Percentiles rank a stretch among this genome's conserved stretches.
Conservation (phyloP, 495 filamentous ascomycete species). For the Lasiosphaeris hirsuta region DNA sequence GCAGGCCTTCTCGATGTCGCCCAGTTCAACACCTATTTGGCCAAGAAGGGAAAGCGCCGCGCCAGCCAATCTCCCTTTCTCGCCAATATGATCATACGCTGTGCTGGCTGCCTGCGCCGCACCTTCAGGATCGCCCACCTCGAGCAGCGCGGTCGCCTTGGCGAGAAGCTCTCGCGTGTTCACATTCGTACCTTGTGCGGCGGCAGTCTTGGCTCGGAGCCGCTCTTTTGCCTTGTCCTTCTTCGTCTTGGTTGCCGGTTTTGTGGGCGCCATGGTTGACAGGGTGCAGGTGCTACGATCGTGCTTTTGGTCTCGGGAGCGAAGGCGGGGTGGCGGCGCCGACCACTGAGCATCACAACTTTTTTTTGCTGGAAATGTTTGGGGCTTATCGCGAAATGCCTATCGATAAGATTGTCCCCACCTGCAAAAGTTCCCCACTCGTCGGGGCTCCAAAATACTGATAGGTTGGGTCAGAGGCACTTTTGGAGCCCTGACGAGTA, state of each 20-base stretch:
- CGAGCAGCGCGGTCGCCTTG: slow-evolving; percentile 64
- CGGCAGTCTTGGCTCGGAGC: slow-evolving; percentile 28
- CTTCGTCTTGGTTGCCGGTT: slow-evolving; percentile 40
- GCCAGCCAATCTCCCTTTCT: slow-evolving; percentile 47
- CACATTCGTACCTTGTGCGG: slow-evolving; percentile 23
- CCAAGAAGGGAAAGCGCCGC: slow-evolving; percentile 71
- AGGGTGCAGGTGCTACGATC: not conserved
- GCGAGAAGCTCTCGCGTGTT: slow-evolving; percentile 51
- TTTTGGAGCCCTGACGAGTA: no score
- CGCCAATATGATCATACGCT: slow-evolving; percentile 51
- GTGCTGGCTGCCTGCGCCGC: slow-evolving; percentile 64
- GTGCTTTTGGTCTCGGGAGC: not conserved
- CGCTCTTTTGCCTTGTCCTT: slow-evolving; percentile 29
- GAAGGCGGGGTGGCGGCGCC: not conserved
- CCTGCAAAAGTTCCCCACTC: not conserved
- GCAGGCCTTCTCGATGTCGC: slow-evolving; percentile 69
- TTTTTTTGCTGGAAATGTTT: slow-evolving; percentile 12
- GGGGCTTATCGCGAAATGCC: slow-evolving; percentile 8
- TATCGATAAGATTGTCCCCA: slow-evolving; percentile 11
- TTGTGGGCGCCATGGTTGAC: slow-evolving; percentile 40
- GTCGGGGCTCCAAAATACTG: no score
- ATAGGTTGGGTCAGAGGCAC: no score
- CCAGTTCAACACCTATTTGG: slow-evolving; percentile 81
- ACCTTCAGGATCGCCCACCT: slow-evolving; percentile 65
- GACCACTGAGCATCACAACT: not conserved